A percentile compares a stretch with the other conserved stretches of the same genome.
These are phyloP conservation scores for Camelina hispida DNA, from an alignment of 345 rosid genomes.

Conservation along the genomic window DNA sequence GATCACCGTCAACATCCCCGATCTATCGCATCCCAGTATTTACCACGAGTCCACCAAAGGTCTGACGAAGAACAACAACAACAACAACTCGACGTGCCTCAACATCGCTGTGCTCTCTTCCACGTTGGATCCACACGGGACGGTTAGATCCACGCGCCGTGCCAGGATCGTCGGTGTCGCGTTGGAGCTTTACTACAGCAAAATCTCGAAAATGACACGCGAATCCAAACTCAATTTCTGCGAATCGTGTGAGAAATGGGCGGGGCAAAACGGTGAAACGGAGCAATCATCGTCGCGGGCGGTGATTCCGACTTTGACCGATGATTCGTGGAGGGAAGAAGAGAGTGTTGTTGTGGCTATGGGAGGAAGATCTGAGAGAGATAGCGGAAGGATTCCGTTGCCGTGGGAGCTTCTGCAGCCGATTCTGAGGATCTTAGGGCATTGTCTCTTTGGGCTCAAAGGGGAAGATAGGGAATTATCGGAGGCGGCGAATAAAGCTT, in stretches of 20 bases:
- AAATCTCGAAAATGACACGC: slow-evolving; percentile 56
- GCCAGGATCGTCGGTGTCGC: slow-evolving; percentile 81
- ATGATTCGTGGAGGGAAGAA: slow-evolving; percentile 21
- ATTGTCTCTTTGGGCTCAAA: slow-evolving; percentile 63
- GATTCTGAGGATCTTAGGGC: slow-evolving; percentile 69
- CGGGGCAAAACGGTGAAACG: slow-evolving; percentile 53
- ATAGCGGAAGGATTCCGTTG: slow-evolving; percentile 52
- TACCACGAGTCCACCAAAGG: slow-evolving; percentile 77
- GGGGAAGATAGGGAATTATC: slow-evolving; percentile 44
- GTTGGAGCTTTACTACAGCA: slow-evolving; percentile 69
- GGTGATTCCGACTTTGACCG: slow-evolving; percentile 22
- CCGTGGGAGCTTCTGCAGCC: slow-evolving; percentile 93
- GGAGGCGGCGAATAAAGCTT: slow-evolving; percentile 56
- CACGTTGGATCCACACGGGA: slow-evolving; percentile 77
- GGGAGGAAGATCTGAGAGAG: slow-evolving; percentile 20
- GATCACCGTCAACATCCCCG: slow-evolving; percentile 66
- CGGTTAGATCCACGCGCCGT: slow-evolving; percentile 69
- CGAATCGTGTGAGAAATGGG: slow-evolving; percentile 68
- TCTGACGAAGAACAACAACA: slow-evolving; percentile 37
- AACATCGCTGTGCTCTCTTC: slow-evolving; percentile 73
- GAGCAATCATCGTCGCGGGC: slow-evolving; percentile 32
- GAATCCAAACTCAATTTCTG: slow-evolving; percentile 78
- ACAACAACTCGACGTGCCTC: slow-evolving; percentile 54
- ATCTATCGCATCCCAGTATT: slow-evolving; percentile 69
- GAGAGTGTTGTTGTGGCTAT: slow-evolving; percentile 9